These are phyloP conservation scores for Lichtheimia corymbifera DNA, from an alignment of 371 early-diverging fungal genomes.

Conservation along the genomic window DNA sequence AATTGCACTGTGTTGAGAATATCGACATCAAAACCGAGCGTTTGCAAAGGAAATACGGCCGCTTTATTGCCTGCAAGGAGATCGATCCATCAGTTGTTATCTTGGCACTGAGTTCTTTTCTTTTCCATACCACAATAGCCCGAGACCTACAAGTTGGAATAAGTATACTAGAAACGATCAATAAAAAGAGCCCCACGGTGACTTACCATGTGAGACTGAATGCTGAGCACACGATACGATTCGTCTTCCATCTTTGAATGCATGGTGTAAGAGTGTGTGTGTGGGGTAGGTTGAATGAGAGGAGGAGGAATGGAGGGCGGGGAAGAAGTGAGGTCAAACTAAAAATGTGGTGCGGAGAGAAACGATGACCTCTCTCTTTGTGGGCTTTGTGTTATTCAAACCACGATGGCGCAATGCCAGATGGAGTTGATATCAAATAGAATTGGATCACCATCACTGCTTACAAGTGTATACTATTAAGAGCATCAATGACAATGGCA, in stretches of 20 bases:
- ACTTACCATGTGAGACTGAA: slow-evolving; percentile 88
- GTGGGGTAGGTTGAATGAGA: no score
- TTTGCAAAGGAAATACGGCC: slow-evolving; percentile 89
- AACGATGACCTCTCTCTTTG: no score
- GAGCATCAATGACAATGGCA: no score
- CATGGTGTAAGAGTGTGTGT: no score
- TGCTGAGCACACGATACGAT: slow-evolving; percentile 71
- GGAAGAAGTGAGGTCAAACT: no score
- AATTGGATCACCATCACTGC: no score
- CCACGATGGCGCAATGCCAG: no score
- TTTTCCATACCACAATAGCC: slow-evolving; percentile 73
- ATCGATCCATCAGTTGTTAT: not conserved
- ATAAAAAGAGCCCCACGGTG: not conserved
- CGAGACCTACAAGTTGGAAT: slow-evolving; percentile 41
- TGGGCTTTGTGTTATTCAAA: no score
- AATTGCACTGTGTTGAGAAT: slow-evolving; percentile 92
- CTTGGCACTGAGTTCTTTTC: not conserved
- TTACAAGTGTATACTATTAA: no score
- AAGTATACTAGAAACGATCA: not conserved
- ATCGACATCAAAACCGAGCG: slow-evolving; percentile 90
- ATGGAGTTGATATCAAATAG: no score
- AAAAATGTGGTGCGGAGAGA: no score
- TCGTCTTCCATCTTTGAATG: slow-evolving; percentile 1
- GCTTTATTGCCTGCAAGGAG: slow-evolving; percentile 72
- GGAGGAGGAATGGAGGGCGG: no score